phyloP scores from a whole-genome alignment of 2,329 filamentous ascomycete genomes.

The Chrysoporthe austroafricana region DNA sequence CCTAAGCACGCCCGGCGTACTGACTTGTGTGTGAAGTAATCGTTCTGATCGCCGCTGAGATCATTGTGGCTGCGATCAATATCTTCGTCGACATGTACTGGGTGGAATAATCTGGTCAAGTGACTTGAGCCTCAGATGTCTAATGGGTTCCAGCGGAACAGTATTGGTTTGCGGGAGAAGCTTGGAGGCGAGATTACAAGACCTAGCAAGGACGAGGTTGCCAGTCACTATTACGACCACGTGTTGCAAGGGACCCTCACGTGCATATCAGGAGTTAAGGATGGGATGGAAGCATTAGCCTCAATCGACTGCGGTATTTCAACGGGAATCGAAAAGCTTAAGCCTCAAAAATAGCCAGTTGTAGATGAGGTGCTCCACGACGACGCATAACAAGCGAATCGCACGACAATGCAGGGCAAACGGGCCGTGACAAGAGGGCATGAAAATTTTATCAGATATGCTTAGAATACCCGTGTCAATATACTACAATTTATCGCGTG shows the following conservation, averaged over 20 bases:
- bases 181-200: not conserved
- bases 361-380: constrained; percentile 10
- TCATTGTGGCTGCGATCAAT: constrained; percentile 89
- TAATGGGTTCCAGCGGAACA: not conserved
- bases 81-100: constrained; percentile 92
- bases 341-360: not conserved
- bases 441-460: not conserved
- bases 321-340: not conserved
- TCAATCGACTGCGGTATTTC: not conserved
- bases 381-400: not conserved
- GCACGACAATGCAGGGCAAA: not conserved
- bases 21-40: constrained; percentile 66
- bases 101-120: constrained; percentile 31
- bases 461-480: constrained; percentile 2
- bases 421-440: not conserved
- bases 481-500: not conserved
- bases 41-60: constrained; percentile 92
- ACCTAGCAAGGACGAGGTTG: not conserved
- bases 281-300: not conserved
- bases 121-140: not conserved
- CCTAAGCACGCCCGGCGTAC: not conserved
- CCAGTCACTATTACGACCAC: not conserved
- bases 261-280: not conserved
- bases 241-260: not conserved
- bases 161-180: not conserved